These are phyloP conservation scores for Ceratocystis huliohia DNA, from an alignment of 2,329 filamentous ascomycete species.

Conservation along the genomic window DNA sequence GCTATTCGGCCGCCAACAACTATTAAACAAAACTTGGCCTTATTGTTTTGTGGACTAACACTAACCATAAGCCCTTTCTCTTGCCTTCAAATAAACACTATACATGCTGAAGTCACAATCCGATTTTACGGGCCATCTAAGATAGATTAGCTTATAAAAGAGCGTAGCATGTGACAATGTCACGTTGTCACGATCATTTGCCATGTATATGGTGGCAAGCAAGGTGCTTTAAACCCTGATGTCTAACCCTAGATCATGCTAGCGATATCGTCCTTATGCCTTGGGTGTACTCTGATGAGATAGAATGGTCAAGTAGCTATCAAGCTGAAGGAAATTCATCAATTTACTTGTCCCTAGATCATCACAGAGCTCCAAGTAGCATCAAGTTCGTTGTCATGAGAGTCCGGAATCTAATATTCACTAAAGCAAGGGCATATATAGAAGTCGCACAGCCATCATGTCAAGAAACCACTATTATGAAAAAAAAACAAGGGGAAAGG, in stretches of 20 bases:
- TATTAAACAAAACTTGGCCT: no score
- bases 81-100: no score
- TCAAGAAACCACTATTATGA: background rate
- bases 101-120: no score
- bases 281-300: no score
- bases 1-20: no score
- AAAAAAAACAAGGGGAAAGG: background rate
- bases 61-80: no score
- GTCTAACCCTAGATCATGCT: background rate
- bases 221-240: background rate
- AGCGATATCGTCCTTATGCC: background rate
- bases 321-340: background rate
- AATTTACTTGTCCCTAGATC: background rate
- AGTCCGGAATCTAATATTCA: background rate
- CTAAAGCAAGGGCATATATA: background rate
- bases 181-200: conserved; percentile 1
- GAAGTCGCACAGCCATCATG: background rate
- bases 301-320: no score
- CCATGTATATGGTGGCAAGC: no score
- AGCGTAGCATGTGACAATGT: conserved; percentile 1
- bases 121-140: no score
- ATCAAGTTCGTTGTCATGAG: background rate
- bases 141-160: background rate
- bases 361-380: background rate
- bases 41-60: no score